These are phyloP conservation scores for Podila epigama DNA, from an alignment of 192 early-diverging fungal genomes.

Conservation along the genomic window DNA sequence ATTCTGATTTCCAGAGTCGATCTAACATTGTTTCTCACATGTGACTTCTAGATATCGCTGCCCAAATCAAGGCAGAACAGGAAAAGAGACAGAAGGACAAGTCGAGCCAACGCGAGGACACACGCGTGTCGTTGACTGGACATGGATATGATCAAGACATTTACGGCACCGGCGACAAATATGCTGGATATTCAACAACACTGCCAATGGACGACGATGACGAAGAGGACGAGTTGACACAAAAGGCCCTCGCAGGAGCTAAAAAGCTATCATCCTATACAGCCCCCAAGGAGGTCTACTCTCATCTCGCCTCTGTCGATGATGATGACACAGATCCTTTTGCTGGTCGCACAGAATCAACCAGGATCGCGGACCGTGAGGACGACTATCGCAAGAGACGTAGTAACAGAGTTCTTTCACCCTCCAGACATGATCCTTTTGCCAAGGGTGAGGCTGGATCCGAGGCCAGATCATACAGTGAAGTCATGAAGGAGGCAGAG, in stretches of 20 bases:
- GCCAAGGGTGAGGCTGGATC: constrained; percentile 49
- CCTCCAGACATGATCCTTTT: constrained; percentile 84
- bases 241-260: constrained; percentile 28
- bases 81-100: constrained; percentile 32
- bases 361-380: constrained; percentile 84
- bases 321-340: constrained; percentile 69
- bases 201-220: constrained; percentile 64
- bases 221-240: constrained; percentile 57
- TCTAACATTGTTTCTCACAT: background rate
- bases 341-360: constrained; percentile 61
- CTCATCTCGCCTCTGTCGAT: constrained; percentile 67
- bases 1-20: background rate
- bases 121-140: constrained; percentile 51
- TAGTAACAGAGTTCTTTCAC: constrained; percentile 80
- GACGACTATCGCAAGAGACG: constrained; percentile 88
- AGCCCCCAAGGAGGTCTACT: constrained; percentile 78
- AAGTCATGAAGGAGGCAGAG: constrained; percentile 87
- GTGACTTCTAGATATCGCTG: constrained; percentile 24
- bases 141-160: constrained; percentile 76
- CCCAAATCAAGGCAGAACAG: constrained; percentile 46
- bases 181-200: constrained; percentile 73
- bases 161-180: constrained; percentile 71
- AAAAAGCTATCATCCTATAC: constrained; percentile 77
- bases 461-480: constrained; percentile 76
- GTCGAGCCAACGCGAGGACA: constrained; percentile 48